phyloP scores from a whole-genome alignment of 805 yeast species.

The Lachancea fermentati region DNA sequence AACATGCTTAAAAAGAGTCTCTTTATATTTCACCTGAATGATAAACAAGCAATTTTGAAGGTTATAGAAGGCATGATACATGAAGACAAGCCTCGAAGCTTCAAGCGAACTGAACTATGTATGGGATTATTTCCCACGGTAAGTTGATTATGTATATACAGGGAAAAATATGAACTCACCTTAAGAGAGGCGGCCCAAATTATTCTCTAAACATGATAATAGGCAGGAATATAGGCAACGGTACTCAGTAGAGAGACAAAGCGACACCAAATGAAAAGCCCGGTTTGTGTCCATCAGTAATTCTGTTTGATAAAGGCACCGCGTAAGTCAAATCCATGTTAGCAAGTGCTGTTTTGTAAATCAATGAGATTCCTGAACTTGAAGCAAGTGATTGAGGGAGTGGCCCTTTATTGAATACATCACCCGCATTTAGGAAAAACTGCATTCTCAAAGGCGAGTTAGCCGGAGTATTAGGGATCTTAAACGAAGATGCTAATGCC shows the following conservation, averaged over 20 bases:
- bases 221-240: no score
- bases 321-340: slow-evolving; percentile 50
- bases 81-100: no score
- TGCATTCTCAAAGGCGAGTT: slow-evolving; percentile 54
- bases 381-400: slow-evolving; percentile 32
- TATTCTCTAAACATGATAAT: no score
- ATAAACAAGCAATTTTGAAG: no score
- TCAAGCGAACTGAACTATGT: no score
- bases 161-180: no score
- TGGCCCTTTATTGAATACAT: slow-evolving; percentile 26
- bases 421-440: slow-evolving; percentile 55
- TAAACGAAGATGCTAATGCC: slow-evolving; percentile 46
- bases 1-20: no score
- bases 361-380: slow-evolving; percentile 47
- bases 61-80: no score
- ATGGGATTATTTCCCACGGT: no score
- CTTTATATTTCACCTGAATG: no score
- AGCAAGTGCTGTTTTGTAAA: slow-evolving; percentile 49
- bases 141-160: no score
- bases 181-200: no score
- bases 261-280: slow-evolving; percentile 54
- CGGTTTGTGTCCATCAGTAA: slow-evolving; percentile 42
- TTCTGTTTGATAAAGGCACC: slow-evolving; percentile 45
- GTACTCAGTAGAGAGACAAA: slow-evolving; percentile 36
- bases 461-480: slow-evolving; percentile 44